phyloP scores from a whole-genome alignment of 805 yeast species.

The Wickerhamomyces sydowiorum region DNA sequence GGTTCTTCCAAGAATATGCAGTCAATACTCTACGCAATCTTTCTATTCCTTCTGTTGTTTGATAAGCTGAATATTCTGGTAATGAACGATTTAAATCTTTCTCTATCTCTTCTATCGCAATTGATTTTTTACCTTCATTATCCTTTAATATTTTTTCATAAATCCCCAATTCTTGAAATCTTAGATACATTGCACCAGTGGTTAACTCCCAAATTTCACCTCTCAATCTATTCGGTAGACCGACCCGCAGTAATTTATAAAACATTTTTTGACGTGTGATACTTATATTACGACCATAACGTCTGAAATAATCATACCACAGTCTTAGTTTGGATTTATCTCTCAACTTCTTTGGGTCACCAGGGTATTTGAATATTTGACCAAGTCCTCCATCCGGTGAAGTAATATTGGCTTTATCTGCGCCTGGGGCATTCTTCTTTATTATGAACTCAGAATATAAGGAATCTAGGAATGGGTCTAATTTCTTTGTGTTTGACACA shows the following conservation, averaged over 20 bases:
- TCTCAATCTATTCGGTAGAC: conserved; percentile 88
- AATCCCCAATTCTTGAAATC: conserved; percentile 56
- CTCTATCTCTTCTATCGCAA: conserved; percentile 94
- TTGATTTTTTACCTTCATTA: conserved; percentile 58
- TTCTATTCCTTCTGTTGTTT: conserved; percentile 75
- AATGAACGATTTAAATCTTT: conserved; percentile 91
- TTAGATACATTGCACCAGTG: conserved; percentile 74
- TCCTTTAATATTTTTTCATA: conserved; percentile 55
- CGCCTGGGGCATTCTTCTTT: conserved; percentile 36
- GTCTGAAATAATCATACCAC: conserved; percentile 88
- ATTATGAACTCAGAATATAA: conserved; percentile 85
- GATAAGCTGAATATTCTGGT: conserved; percentile 96
- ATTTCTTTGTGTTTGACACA: conserved; percentile 50
- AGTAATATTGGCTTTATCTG: conserved; percentile 29
- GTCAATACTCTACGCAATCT: conserved; percentile 83
- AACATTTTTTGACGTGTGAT: conserved; percentile 70
- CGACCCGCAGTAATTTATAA: conserved; percentile 79
- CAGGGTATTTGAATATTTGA: conserved; percentile 78
- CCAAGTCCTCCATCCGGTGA: conserved; percentile 88
- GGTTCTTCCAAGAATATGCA: conserved; percentile 95
- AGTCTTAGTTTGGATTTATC: conserved; percentile 83
- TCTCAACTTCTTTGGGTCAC: conserved; percentile 68
- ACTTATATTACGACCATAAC: conserved; percentile 80
- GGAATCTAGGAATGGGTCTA: conserved; percentile 60
- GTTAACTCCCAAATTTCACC: conserved; percentile 97